These are phyloP conservation scores for Solioccasus polychromus DNA, from an alignment of 768 basidiomycete species.

Conservation along the genomic window DNA sequence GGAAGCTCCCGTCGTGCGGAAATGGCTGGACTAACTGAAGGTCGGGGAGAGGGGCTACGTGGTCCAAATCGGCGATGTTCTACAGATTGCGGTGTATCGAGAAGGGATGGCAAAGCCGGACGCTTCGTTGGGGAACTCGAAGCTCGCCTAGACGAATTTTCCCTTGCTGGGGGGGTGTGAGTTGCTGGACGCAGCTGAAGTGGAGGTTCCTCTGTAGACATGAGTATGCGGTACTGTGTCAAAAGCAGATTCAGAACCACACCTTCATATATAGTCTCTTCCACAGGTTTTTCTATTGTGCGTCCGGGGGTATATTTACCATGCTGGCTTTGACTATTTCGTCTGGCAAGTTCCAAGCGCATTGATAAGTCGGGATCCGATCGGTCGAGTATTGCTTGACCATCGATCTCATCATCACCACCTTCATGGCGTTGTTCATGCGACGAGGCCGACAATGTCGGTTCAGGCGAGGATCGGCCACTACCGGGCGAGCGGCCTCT, in stretches of 20 bases:
- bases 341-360: conserved; percentile 77
- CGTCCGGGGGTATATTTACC: conserved; percentile 40
- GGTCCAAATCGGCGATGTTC: conserved; percentile 71
- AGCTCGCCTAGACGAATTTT: conserved; percentile 42
- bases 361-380: conserved; percentile 76
- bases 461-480: conserved; percentile 35
- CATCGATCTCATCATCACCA: conserved; percentile 45
- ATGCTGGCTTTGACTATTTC: conserved; percentile 79
- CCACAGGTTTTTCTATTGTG: conserved; percentile 45
- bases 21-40: conserved; percentile 42
- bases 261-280: conserved; percentile 82
- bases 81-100: conserved; percentile 45
- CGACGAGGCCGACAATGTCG: conserved; percentile 36
- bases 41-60: conserved; percentile 70
- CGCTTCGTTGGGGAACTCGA: conserved; percentile 39
- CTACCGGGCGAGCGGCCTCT: conserved; percentile 43
- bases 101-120: conserved; percentile 33
- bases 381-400: conserved; percentile 47
- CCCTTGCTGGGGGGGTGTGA: conserved; percentile 42
- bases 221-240: conserved; percentile 2
- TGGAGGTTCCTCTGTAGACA: conserved; percentile 55
- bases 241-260: conserved; percentile 13
- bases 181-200: conserved; percentile 53
- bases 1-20: conserved; percentile 32
- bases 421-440: conserved; percentile 40